Percentiles rank a stretch among this genome's conserved stretches.
These are phyloP conservation scores for Acacia confusa DNA, from an alignment of 306 rosid species.

Conservation along the genomic window DNA sequence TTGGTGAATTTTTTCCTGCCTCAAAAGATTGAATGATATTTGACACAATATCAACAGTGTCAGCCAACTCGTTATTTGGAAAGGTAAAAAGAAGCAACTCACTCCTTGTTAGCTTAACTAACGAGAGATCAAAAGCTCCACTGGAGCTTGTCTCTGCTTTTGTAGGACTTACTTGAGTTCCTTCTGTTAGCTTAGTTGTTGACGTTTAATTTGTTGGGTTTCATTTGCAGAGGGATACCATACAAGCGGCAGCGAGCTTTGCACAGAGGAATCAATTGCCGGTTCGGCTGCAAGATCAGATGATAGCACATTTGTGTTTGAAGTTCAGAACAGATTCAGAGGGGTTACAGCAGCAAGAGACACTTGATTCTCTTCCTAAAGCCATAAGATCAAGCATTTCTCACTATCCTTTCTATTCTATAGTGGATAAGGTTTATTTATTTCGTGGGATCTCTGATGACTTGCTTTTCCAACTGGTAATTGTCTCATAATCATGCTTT, in stretches of 20 bases:
- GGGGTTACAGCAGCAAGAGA: no score
- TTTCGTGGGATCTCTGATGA: constrained; percentile 74
- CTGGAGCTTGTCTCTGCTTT: constrained; percentile 37
- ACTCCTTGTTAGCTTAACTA: constrained; percentile 83
- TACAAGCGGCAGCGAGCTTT: no score
- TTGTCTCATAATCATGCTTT: background rate
- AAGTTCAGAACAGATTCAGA: no score
- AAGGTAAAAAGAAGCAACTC: constrained; percentile 76
- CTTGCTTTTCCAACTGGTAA: constrained; percentile 86
- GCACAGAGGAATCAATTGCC: no score
- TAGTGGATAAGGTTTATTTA: constrained; percentile 60
- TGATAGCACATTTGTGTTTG: no score
- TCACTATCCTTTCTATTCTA: constrained; percentile 55
- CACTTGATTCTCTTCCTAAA: no score
- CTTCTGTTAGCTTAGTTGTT: constrained; percentile 34
- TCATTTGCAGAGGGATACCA: no score
- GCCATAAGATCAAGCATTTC: constrained; percentile 70
- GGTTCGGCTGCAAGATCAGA: no score
- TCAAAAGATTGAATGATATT: constrained; percentile 53
- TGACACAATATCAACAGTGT: constrained; percentile 61
- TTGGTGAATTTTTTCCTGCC: constrained; percentile 49
- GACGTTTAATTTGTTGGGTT: no score
- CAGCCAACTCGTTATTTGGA: constrained; percentile 34
- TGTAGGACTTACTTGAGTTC: constrained; percentile 27
- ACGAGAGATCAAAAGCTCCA: constrained; percentile 54